Conservation (phyloP, 2,329 filamentous ascomycete genomes). For the Tetracladium maxilliforme region DNA sequence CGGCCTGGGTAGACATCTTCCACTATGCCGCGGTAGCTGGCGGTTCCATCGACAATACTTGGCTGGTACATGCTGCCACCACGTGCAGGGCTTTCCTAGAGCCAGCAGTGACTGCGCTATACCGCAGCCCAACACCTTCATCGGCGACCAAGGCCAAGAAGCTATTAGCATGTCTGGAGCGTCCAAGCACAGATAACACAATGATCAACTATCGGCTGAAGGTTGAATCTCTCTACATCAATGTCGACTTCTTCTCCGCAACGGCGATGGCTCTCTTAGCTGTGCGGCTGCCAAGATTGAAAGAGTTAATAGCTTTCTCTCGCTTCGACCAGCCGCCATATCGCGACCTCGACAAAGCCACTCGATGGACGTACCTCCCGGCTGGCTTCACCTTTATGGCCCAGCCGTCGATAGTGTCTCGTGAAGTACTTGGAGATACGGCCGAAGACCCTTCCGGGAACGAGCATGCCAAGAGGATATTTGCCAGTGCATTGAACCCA, state of each 20-base stretch:
- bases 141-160: conserved; percentile 26
- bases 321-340: conserved; percentile 54
- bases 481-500: too few species aligned
- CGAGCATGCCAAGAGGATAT: conserved; percentile 13
- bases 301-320: conserved; percentile 8
- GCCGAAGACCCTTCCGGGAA: conserved; percentile 30
- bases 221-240: conserved; percentile 13
- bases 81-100: conserved; percentile 53
- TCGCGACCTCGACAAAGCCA: conserved; percentile 34
- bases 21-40: too few species aligned
- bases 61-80: conserved; percentile 49
- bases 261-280: too few species aligned
- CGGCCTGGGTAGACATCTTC: too few species aligned
- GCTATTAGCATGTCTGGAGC: conserved; percentile 37
- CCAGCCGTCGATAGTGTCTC: conserved; percentile 17
- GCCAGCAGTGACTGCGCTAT: conserved; percentile 59
- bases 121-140: conserved; percentile 42
- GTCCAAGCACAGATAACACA: conserved; percentile 21
- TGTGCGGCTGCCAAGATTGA: too few species aligned
- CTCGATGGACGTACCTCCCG: conserved; percentile 57
- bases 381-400: conserved; percentile 51
- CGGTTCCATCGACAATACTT: conserved; percentile 43
- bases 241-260: conserved; percentile 2
- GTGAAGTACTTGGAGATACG: conserved; percentile 4
- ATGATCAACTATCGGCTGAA: conserved; percentile 13